phyloP scores from a whole-genome alignment of 2,329 filamentous ascomycete species.

The Ambrosiella beaveri region DNA sequence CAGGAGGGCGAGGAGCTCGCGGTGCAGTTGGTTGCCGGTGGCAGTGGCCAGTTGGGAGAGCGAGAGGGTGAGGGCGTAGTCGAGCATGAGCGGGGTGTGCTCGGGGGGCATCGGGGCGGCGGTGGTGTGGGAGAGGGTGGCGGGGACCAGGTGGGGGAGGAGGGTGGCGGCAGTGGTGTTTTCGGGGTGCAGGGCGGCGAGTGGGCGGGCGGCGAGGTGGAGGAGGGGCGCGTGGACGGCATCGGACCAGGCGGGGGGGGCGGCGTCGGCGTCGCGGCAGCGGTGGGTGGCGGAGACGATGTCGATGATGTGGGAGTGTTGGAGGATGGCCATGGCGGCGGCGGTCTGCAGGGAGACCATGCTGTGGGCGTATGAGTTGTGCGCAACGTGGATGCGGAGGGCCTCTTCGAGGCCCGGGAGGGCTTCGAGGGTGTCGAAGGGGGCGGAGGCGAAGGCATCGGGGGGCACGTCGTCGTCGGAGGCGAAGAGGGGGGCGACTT shows the following conservation, averaged over 20 bases:
- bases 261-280: conserved; percentile 6
- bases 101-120: background rate
- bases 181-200: conserved; percentile 1
- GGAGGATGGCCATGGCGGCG: conserved; percentile 9
- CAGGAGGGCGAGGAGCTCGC: conserved; percentile 3
- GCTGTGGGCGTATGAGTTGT: conserved; percentile 4
- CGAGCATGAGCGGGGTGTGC: conserved; percentile 6
- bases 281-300: conserved; percentile 9
- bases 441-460: conserved; percentile 7
- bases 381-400: conserved; percentile 3
- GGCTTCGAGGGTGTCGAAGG: conserved; percentile 7
- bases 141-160: conserved; percentile 2
- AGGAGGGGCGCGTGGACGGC: conserved; percentile 9
- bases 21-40: conserved; percentile 6
- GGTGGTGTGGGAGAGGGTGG: background rate
- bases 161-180: conserved; percentile 6
- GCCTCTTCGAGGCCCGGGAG: conserved; percentile 5
- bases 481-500: conserved; percentile 6
- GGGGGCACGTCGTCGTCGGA: conserved; percentile 7
- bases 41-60: conserved; percentile 2
- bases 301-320: conserved; percentile 6
- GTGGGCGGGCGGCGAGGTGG: conserved; percentile 4
- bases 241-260: conserved; percentile 6
- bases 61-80: conserved; percentile 8
- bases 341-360: conserved; percentile 9